A percentile compares a stretch with the other conserved stretches of the same genome.
Evolutionary conservation across 2,329 filamentous ascomycete genomes (phyloP).

Genomic region (Sordariomycetes sp.): DNA sequence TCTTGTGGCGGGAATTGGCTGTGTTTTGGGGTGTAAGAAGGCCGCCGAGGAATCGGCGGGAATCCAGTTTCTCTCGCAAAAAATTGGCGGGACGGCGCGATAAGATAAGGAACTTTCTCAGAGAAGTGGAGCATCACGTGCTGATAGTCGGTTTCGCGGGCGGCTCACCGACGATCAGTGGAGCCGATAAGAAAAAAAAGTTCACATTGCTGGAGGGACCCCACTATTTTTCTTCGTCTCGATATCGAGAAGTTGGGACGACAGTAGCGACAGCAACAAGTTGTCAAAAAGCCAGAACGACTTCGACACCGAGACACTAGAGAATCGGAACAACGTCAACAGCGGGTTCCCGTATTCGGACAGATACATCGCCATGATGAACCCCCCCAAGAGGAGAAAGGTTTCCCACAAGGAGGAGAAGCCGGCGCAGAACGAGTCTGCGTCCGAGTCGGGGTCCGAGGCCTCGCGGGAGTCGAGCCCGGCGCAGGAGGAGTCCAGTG

Average conservation of each 20-base stretch:
- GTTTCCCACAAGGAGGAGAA: constrained; percentile 5
- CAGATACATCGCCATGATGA: constrained; percentile 13
- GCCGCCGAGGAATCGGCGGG: not conserved
- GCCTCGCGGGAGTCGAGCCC: not conserved
- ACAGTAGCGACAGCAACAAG: not conserved
- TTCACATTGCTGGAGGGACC: not conserved
- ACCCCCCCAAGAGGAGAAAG: constrained; percentile 26
- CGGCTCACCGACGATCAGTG: not conserved
- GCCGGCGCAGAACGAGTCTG: constrained; percentile 1
- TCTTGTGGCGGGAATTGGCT: constrained; percentile 4
- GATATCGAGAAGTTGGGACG: not conserved
- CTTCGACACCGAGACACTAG: not conserved
- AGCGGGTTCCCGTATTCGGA: no score
- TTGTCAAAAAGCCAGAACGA: not conserved
- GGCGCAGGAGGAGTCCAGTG: constrained; percentile 8
- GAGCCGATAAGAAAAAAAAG: constrained; percentile 1
- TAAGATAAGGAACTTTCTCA: constrained; percentile 5
- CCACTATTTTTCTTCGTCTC: not conserved
- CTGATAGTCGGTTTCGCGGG: constrained; percentile 5
- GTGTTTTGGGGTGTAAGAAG: not conserved
- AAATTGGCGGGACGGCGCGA: constrained; percentile 7
- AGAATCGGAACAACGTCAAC: no score
- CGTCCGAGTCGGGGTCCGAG: constrained; percentile 6
- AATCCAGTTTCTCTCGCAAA: not conserved
- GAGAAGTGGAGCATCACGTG: constrained; percentile 5